phyloP scores from a whole-genome alignment of 768 basidiomycete species.

The Coprinopsis marcescibilis region DNA sequence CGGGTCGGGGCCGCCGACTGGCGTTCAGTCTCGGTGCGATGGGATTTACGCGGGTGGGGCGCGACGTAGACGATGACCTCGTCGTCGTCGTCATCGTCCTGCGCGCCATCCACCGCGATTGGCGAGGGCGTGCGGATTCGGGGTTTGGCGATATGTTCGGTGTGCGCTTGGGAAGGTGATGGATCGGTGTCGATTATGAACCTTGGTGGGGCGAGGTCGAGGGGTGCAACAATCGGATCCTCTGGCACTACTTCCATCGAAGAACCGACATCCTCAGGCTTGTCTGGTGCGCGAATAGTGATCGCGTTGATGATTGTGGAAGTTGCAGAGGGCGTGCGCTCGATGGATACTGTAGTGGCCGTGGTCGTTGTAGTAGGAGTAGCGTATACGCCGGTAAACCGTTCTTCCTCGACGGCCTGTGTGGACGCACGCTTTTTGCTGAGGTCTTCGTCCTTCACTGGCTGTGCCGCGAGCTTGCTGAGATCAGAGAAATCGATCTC shows the following conservation, averaged over 20 bases:
- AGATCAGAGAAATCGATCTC: slow-evolving; percentile 67
- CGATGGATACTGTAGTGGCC: too few relatives aligned
- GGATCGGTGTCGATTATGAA: slow-evolving; percentile 16
- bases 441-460: slow-evolving; percentile 26
- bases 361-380: slow-evolving; percentile 12
- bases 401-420: slow-evolving; percentile 7
- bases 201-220: background rate
- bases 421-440: slow-evolving; percentile 15
- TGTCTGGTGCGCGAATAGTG: too few relatives aligned
- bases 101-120: slow-evolving; percentile 5
- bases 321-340: too few relatives aligned
- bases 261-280: too few relatives aligned
- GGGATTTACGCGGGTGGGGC: slow-evolving; percentile 51
- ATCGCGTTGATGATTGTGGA: too few relatives aligned
- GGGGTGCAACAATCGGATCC: too few relatives aligned
- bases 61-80: slow-evolving; percentile 77
- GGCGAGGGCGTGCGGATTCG: slow-evolving; percentile 15
- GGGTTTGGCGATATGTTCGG: slow-evolving; percentile 10
- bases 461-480: slow-evolving; percentile 41
- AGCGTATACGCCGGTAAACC: slow-evolving; percentile 28
- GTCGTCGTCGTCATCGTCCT: slow-evolving; percentile 53
- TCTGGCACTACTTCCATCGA: too few relatives aligned
- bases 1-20: background rate
- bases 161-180: slow-evolving; percentile 11
- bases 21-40: background rate